A percentile compares a stretch with the other conserved stretches of the same genome.
These are phyloP conservation scores for Gymnopilus dilepis DNA, from an alignment of 768 basidiomycete genomes.

Conservation along the genomic window DNA sequence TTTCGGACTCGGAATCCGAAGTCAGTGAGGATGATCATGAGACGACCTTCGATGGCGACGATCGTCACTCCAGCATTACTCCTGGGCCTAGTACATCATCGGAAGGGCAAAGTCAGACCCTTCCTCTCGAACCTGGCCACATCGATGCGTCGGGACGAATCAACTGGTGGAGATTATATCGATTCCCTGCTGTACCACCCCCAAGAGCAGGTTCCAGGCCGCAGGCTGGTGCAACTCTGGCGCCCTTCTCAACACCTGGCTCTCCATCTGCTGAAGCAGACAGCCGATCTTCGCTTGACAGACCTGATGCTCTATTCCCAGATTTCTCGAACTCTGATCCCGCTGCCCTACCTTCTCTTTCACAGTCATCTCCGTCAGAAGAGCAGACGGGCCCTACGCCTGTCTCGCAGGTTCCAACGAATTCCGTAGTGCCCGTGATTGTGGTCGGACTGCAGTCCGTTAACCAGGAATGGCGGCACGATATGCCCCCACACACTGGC, in stretches of 20 bases:
- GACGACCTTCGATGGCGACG: conserved; percentile 28
- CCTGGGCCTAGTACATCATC: background rate
- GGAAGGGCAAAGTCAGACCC: background rate
- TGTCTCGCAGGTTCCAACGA: conserved; percentile 25
- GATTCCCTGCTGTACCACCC: conserved; percentile 71
- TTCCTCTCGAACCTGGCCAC: conserved; percentile 19
- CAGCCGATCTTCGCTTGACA: background rate
- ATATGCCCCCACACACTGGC: conserved; percentile 27
- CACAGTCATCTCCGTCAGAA: background rate
- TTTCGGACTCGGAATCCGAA: conserved; percentile 45
- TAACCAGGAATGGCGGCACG: conserved; percentile 48
- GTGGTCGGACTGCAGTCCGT: conserved; percentile 85
- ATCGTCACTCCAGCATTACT: conserved; percentile 10
- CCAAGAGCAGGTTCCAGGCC: conserved; percentile 29
- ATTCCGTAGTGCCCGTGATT: conserved; percentile 79
- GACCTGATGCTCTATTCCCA: background rate
- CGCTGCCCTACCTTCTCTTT: background rate
- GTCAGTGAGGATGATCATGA: conserved; percentile 37
- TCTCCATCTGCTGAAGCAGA: background rate
- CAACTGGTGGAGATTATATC: conserved; percentile 85
- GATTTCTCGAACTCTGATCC: background rate
- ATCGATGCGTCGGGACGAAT: conserved; percentile 50
- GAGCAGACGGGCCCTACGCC: background rate
- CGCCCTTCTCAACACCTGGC: background rate
- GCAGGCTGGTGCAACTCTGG: conserved; percentile 11